These are phyloP conservation scores for Pouteria glomerata DNA, from an alignment of 148 eudicot species.

Conservation along the genomic window DNA sequence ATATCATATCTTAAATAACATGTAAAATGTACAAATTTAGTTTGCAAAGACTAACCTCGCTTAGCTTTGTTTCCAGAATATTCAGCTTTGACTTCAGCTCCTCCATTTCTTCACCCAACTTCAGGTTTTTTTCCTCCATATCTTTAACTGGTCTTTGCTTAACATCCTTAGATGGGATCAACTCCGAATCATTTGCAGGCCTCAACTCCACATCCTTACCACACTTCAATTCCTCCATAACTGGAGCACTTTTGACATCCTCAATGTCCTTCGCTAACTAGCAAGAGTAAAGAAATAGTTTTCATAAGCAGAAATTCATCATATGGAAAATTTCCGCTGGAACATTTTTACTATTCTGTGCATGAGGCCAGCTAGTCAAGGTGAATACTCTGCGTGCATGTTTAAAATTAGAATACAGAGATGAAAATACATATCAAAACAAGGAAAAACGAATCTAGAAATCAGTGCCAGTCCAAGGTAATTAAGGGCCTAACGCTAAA, in stretches of 20 bases:
- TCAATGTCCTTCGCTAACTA: conserved; percentile 26
- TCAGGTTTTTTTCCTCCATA: conserved; percentile 17
- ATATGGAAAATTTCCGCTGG: background rate
- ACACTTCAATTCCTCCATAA: conserved; percentile 17
- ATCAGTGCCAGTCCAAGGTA: too few relatives aligned
- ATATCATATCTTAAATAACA: background rate
- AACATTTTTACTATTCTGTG: background rate
- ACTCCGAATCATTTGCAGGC: conserved; percentile 29
- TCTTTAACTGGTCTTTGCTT: conserved; percentile 22
- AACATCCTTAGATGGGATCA: conserved; percentile 11
- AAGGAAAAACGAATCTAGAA: background rate
- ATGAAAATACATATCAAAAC: conserved; percentile 1
- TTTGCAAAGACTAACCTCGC: conserved; percentile 36
- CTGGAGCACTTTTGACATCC: conserved; percentile 18
- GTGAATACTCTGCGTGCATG: background rate
- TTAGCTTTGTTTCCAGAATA: conserved; percentile 38
- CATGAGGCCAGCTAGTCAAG: background rate
- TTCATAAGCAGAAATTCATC: background rate
- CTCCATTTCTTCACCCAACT: conserved; percentile 27
- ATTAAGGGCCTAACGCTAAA: too few relatives aligned
- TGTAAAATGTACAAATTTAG: background rate
- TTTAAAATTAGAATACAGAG: background rate
- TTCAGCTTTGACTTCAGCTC: conserved; percentile 45
- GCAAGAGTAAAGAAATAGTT: conserved; percentile 2
- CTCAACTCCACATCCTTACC: conserved; percentile 24